phyloP scores from a whole-genome alignment of 1,284 basidiomycete genomes.

The Amylostereum areolatum region DNA sequence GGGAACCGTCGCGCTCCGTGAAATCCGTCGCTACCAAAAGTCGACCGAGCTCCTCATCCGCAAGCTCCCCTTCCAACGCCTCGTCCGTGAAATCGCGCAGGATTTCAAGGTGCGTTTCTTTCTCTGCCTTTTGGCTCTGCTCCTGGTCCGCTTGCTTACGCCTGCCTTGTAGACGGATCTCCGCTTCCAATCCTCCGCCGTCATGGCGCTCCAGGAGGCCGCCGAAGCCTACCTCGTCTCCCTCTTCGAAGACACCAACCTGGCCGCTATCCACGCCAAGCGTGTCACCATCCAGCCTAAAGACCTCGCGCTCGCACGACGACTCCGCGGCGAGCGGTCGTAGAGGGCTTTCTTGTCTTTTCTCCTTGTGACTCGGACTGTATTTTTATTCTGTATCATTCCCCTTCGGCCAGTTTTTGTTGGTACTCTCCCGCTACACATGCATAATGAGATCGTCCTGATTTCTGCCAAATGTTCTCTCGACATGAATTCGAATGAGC shows the following conservation, averaged over 20 bases:
- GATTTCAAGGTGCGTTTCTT: conserved; percentile 78
- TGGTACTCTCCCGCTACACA: too few species aligned
- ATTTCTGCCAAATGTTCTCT: too few species aligned
- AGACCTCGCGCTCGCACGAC: not conserved
- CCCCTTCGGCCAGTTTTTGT: too few species aligned
- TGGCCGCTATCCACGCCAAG: conserved; percentile 1
- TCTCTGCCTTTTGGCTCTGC: too few species aligned
- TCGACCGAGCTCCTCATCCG: conserved; percentile 91
- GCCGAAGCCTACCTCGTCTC: conserved; percentile 2
- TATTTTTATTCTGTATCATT: not conserved
- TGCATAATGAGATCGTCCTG: too few species aligned
- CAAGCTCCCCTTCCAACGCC: conserved; percentile 93
- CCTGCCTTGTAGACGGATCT: not conserved
- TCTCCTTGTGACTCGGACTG: not conserved
- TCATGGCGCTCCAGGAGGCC: conserved; percentile 1
- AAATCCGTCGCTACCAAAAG: too few species aligned
- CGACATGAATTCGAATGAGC: too few species aligned
- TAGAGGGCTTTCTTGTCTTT: not conserved
- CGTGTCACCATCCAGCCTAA: conserved; percentile 1
- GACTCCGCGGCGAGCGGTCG: not conserved
- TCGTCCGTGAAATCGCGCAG: conserved; percentile 95
- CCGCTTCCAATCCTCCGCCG: conserved; percentile 1
- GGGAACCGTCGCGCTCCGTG: too few species aligned
- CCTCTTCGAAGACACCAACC: conserved; percentile 1
- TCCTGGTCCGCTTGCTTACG: too few species aligned